A percentile compares a stretch with the other conserved stretches of the same genome.
Evolutionary conservation across 768 basidiomycete genomes (phyloP).

Genomic region (Filobasidium wieringae): DNA sequence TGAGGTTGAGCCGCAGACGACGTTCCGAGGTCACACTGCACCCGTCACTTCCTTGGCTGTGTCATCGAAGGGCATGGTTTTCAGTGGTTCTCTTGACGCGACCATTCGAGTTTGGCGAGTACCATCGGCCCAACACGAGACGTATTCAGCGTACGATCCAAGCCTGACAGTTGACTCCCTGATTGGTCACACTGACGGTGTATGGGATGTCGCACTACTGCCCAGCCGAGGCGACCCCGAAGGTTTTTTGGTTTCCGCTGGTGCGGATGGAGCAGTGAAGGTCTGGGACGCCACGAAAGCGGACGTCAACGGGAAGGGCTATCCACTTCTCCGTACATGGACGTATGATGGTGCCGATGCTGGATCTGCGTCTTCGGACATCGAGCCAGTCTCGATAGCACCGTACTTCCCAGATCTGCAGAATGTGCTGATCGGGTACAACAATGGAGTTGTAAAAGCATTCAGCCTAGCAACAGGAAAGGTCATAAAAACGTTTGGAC

Average conservation of each 20-base stretch:
- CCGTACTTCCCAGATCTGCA: conserved; percentile 62
- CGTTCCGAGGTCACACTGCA: conserved; percentile 83
- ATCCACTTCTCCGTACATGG: conserved; percentile 62
- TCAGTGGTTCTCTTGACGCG: conserved; percentile 85
- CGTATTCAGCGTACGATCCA: conserved; percentile 83
- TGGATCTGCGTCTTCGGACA: conserved; percentile 43
- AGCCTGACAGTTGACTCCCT: conserved; percentile 64
- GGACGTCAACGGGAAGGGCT: conserved; percentile 44
- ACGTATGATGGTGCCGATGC: conserved; percentile 51
- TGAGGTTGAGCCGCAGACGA: conserved; percentile 85
- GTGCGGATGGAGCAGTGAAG: conserved; percentile 83
- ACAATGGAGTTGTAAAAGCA: conserved; percentile 76
- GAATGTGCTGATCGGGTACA: conserved; percentile 80
- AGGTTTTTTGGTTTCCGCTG: conserved; percentile 72
- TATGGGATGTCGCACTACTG: conserved; percentile 86
- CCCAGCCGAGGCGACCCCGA: conserved; percentile 48
- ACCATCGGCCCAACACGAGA: conserved; percentile 58
- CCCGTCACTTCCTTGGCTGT: conserved; percentile 70
- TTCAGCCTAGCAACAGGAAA: conserved; percentile 84
- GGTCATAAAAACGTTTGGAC: conserved; percentile 50
- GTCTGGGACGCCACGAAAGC: conserved; percentile 65
- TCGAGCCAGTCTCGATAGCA: conserved; percentile 62
- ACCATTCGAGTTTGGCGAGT: conserved; percentile 85
- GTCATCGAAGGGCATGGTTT: conserved; percentile 49
- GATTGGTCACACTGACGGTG: conserved; percentile 85